Evolutionary conservation across 495 filamentous ascomycete species (phyloP).

Genomic region (Cercophora scortea): DNA sequence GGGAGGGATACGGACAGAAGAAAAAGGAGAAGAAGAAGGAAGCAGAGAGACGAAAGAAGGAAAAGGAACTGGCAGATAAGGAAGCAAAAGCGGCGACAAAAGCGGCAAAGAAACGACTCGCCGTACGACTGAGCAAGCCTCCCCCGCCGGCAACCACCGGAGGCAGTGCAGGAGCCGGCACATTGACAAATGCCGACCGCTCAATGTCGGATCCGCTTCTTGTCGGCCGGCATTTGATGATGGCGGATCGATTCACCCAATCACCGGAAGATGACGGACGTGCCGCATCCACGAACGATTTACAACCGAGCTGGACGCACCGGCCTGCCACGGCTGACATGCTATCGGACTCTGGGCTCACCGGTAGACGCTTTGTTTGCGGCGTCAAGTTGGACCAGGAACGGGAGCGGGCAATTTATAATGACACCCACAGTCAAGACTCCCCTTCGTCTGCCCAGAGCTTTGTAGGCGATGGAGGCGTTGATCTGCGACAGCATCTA

Average conservation of each 20-base stretch:
- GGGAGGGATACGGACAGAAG: slow-evolving; percentile 42
- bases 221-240: slow-evolving; percentile 6
- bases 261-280: slow-evolving; percentile 6
- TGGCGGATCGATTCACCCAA: slow-evolving; percentile 1
- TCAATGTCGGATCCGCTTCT: slow-evolving; percentile 25
- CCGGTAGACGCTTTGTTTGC: slow-evolving; percentile 17
- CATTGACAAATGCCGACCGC: slow-evolving; percentile 13
- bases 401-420: too few relatives aligned
- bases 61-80: slow-evolving; percentile 32
- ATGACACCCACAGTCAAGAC: neutral
- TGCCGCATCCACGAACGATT: slow-evolving; percentile 13
- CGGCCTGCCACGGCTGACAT: slow-evolving; percentile 16
- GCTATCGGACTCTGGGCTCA: neutral
- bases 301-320: slow-evolving; percentile 12
- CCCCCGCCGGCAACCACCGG: slow-evolving; percentile 16
- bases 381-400: slow-evolving; percentile 20
- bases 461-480: neutral
- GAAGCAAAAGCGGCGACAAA: slow-evolving; percentile 29
- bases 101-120: slow-evolving; percentile 18
- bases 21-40: slow-evolving; percentile 43
- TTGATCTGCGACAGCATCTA: slow-evolving; percentile 1
- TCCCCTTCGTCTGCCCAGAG: slow-evolving; percentile 3
- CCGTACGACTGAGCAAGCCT: slow-evolving; percentile 25
- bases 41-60: slow-evolving; percentile 32
- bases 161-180: slow-evolving; percentile 2